Base-by-base conservation (phyloP, 129 eudicot species). In the Solidago caesia region DNA sequence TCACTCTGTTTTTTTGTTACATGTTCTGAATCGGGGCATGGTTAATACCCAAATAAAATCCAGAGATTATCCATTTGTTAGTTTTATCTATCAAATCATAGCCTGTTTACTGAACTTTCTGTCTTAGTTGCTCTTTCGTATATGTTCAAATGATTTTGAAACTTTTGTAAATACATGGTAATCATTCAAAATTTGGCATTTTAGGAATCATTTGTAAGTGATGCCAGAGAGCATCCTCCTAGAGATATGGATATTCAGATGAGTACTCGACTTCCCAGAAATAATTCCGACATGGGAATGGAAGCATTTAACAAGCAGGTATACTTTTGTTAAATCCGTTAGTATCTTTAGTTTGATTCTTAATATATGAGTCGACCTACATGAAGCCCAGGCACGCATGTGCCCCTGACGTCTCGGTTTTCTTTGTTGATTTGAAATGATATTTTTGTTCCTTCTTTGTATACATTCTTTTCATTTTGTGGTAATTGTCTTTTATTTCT, bases 241-340 rank as follows among this genome's bases (percentile, higher is more conserved):
- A 73, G 77, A 73, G 89, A 80, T 52, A 10, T 48, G 12, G 89
- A 85, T 82, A 72, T 90, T 68, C 93, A 90, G 73, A 90, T 90
- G 96, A 86, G 89, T 33, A 70, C 79, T 52, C 84, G 86, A 33
- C 76, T 81, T 65, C 80, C 91, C 4, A 84, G 86, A 77, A 87
- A 83, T 80, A 78, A 82, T 73, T 90, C 96, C 1, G 91, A 87
- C 59, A 47, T 85, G 89, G 93, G 93, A 60, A 58, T 90, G 93
- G 96, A 90, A 63, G 78, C 87, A 44, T 90, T 90, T 75, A 87
- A 87, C 66, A 90, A 84, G 67, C 93, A 90, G 93, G 96, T 87
- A 49, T 42, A 46, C 25, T 27, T 44, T 52, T 7, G 10, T 47
- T 47, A n/a, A 27, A 74, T 62, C 0, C 25, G 42, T 68, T 58